Conservation (phyloP, 805 yeast species). For the Wickerhamiella azymoides region DNA sequence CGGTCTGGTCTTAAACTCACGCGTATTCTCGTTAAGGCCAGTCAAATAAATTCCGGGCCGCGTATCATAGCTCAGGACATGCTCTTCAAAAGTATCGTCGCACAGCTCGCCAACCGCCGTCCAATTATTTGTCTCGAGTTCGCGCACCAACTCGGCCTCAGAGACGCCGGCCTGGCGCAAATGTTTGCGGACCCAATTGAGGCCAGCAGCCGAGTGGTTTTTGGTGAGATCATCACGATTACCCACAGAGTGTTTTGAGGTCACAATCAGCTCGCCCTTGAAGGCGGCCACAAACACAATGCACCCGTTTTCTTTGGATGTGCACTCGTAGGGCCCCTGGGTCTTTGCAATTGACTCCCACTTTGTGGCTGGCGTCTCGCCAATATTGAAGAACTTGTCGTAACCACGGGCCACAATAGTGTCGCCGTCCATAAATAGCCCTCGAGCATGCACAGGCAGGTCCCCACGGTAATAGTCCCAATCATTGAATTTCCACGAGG, state of each 20-base stretch:
- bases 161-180: conserved; percentile 31
- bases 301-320: conserved; percentile 89
- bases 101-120: conserved; percentile 92
- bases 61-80: conserved; percentile 58
- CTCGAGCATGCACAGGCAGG: conserved; percentile 71
- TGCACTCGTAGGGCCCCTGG: conserved; percentile 63
- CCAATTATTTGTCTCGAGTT: conserved; percentile 35
- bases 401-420: conserved; percentile 71
- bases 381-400: conserved; percentile 81
- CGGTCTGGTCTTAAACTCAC: conserved; percentile 49
- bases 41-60: conserved; percentile 81
- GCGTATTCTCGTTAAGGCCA: conserved; percentile 64
- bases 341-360: conserved; percentile 38
- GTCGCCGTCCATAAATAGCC: conserved; percentile 47
- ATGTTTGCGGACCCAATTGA: conserved; percentile 41
- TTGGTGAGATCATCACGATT: conserved; percentile 26
- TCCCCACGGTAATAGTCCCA: conserved; percentile 58
- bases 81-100: conserved; percentile 90
- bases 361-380: conserved; percentile 44
- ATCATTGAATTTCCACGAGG: conserved; percentile 74
- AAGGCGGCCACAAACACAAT: conserved; percentile 69
- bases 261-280: conserved; percentile 68
- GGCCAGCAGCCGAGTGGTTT: conserved; percentile 65
- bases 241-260: conserved; percentile 88
- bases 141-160: conserved; percentile 39